Percentiles rank a stretch among this genome's conserved stretches.
Conservation (phyloP, 2,329 filamentous ascomycete genomes). For the Mycosphaerella sp. region DNA sequence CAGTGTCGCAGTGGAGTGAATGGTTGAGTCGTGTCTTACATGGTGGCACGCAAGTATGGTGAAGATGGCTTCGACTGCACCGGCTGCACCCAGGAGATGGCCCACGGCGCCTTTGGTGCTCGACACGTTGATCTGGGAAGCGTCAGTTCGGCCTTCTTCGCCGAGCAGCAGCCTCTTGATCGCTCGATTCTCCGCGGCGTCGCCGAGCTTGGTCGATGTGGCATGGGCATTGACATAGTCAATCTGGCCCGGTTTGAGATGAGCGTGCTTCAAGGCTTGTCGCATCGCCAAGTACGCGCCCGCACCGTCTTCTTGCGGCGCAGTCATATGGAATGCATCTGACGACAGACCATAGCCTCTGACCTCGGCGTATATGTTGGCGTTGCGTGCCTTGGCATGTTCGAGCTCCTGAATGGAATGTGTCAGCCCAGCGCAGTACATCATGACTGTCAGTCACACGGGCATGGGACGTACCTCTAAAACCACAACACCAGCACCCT, state of each 20-base stretch:
- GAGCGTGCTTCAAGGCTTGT: conserved; percentile 67
- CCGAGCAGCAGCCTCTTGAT: conserved; percentile 73
- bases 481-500: conserved; percentile 81
- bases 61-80: conserved; percentile 84
- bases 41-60: conserved; percentile 70
- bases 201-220: conserved; percentile 78
- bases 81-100: conserved; percentile 84
- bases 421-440: conserved; percentile 7
- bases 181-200: conserved; percentile 78
- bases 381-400: conserved; percentile 73
- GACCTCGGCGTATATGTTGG: conserved; percentile 80
- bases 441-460: neutral
- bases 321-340: conserved; percentile 91
- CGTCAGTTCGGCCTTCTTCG: conserved; percentile 56
- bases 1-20: neutral
- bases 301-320: conserved; percentile 72
- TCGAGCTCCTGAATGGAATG: conserved; percentile 57
- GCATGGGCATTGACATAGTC: conserved; percentile 97
- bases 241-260: conserved; percentile 60
- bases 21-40: conserved; percentile 45
- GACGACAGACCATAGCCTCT: conserved; percentile 84
- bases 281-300: conserved; percentile 83
- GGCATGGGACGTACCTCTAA: conserved; percentile 54
- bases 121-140: conserved; percentile 69
- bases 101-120: conserved; percentile 92